These are phyloP conservation scores for Clohesyomyces aquaticus DNA, from an alignment of 495 filamentous ascomycete species.

Conservation along the genomic window DNA sequence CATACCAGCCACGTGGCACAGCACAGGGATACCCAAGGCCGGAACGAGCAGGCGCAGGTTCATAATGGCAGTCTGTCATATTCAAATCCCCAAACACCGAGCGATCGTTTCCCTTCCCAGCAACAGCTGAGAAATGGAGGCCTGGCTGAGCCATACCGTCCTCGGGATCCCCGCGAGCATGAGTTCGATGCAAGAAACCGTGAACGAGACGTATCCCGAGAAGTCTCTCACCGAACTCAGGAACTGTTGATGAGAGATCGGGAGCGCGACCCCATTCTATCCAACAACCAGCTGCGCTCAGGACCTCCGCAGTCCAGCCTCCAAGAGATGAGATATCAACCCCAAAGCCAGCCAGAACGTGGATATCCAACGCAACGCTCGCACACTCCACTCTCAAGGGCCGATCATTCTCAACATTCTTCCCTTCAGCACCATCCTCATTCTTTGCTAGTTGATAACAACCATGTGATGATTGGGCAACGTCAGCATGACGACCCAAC, in stretches of 20 bases:
- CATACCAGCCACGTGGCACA: conserved; percentile 23
- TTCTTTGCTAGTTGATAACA: conserved; percentile 20
- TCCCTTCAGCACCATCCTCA: conserved; percentile 23
- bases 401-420: conserved; percentile 21
- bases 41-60: conserved; percentile 32
- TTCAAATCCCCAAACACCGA: conserved; percentile 23
- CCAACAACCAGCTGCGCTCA: conserved; percentile 10
- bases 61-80: conserved; percentile 28
- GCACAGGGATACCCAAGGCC: conserved; percentile 18
- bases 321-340: conserved; percentile 24
- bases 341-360: conserved; percentile 15
- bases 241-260: conserved; percentile 4
- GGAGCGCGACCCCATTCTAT: conserved; percentile 23
- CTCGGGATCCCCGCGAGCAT: conserved; percentile 27
- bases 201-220: conserved; percentile 25
- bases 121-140: conserved; percentile 18
- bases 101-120: conserved; percentile 10
- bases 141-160: conserved; percentile 20
- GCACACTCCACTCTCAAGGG: conserved; percentile 29
- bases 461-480: conserved; percentile 2
- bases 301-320: background rate
- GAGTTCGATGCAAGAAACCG: conserved; percentile 32
- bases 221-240: conserved; percentile 22
- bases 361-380: conserved; percentile 17
- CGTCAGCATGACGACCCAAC: conserved; percentile 20